Evolutionary conservation across 345 rosid species (phyloP).

Genomic region (Gossypium longicalyx): DNA sequence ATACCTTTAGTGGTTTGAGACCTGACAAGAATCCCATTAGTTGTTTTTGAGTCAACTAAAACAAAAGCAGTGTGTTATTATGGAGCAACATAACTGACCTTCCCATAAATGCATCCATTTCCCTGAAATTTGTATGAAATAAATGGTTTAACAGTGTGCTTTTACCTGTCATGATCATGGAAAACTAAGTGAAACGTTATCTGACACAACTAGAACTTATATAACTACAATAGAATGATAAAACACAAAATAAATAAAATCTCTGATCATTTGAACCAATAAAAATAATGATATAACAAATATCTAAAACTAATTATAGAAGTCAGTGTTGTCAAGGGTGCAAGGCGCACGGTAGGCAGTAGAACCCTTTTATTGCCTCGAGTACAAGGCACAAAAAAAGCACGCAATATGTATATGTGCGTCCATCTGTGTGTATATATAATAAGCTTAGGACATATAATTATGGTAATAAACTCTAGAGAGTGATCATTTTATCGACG

Average conservation of each 20-base stretch:
- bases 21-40: slow-evolving; percentile 39
- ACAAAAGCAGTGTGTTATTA: slow-evolving; percentile 9
- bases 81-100: slow-evolving; percentile 43
- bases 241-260: not conserved
- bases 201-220: not conserved
- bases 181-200: slow-evolving; percentile 26
- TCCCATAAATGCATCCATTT: slow-evolving; percentile 99
- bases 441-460: no score
- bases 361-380: no score
- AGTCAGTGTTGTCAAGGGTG: no score
- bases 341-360: no score
- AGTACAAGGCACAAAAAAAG: no score
- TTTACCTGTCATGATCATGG: slow-evolving; percentile 64
- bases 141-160: slow-evolving; percentile 89
- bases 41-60: slow-evolving; percentile 16
- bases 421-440: no score
- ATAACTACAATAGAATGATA: not conserved
- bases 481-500: no score
- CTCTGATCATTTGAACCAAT: no score
- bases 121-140: slow-evolving; percentile 84
- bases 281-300: not conserved
- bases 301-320: not conserved
- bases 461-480: no score
- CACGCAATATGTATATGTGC: no score
- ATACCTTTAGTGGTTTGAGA: slow-evolving; percentile 98